Base-by-base conservation (phyloP, 495 filamentous ascomycete genomes). In the Aspergillus sclerotioniger region DNA sequence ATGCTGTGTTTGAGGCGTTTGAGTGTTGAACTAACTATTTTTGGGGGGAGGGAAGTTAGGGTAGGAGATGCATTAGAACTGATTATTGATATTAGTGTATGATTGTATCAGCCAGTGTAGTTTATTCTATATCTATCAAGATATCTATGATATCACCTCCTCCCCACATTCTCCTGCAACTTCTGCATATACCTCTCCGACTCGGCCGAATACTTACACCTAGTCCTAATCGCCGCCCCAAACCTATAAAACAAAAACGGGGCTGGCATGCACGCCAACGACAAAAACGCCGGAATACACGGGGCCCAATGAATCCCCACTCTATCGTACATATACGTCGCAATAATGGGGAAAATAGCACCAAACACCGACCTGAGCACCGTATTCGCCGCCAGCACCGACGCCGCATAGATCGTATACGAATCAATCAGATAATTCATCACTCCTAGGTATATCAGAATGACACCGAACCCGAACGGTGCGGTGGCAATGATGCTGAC, bases 1-100 rank as follows among this genome's bases (percentile, higher is more conserved):
- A 59, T 54, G 57, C 51, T 3, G 57, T 59, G 50, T 41, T 54
- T 54, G 39, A 49, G 9, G 44, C 51, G 32, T 59, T 59, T 49
- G 57, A 59, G 12, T n/a, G n/a, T n/a, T n/a, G n/a, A n/a, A n/a
- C n/a, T n/a, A n/a, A n/a, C n/a, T n/a, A n/a, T n/a, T n/a, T n/a
- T n/a, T n/a, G n/a, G n/a, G n/a, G n/a, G n/a, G n/a, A n/a, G n/a
- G n/a, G n/a, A n/a, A n/a, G n/a, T n/a, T n/a, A n/a, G n/a, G n/a
- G n/a, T n/a, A n/a, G n/a, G n/a, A n/a, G n/a, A n/a, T n/a, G n/a
- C n/a, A n/a, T n/a, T n/a, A n/a, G n/a, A n/a, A n/a, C n/a, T n/a
- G n/a, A n/a, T n/a, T n/a, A n/a, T n/a, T n/a, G n/a, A n/a, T n/a
- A n/a, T n/a, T n/a, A n/a, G n/a, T n/a, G n/a, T n/a, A n/a, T n/a